Base-by-base conservation (phyloP, 140 eudicot species). In the Bidens hawaiensis region DNA sequence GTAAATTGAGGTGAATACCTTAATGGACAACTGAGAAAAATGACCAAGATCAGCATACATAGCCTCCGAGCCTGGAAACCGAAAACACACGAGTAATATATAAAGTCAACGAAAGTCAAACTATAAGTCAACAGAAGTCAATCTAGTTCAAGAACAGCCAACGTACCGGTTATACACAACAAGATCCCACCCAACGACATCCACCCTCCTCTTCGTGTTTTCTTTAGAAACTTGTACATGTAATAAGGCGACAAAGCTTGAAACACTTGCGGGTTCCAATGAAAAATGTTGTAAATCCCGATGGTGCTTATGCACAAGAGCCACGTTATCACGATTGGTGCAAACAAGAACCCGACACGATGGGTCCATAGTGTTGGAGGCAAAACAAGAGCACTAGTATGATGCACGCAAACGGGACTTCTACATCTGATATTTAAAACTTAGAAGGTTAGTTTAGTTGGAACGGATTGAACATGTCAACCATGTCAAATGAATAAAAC, bases 11-110 rank as follows among this genome's bases (percentile, higher is more conserved):
- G 8, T 38, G 23, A 25, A 62, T 79, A 83, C 98, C 98, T 91
- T 68, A 57, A 90, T 87, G 57, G 97, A 87, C 60, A 82, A 52
- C 75, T 90, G 94, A 5, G 97, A 87, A 70, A 91, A 91, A 79
- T 91, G 98, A 18, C 98, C 98, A 43, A 91, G 98, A 78, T 91
- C 98, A 58, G 98, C 98, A 76, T 77, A 91, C 98, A 91, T 91
- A 25, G 98, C 98, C 76, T 91, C 98, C 5, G 98, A 91, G 28
- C 98, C 97, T 90, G 79, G 38, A 69, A 62, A 23, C 57, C 34
- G 10, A 16, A 63, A n/a, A n/a, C 12, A 5, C 9, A 51, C 27
- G 31, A 19, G 77, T 63, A 64, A 42, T 21, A 3, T 33, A 2
- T 15, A 33, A 54, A 55, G 67, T 73, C 62, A 56, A 66, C 0